These are phyloP conservation scores for Zygoascus ofunaensis DNA, from an alignment of 805 yeast species.

Conservation along the genomic window DNA sequence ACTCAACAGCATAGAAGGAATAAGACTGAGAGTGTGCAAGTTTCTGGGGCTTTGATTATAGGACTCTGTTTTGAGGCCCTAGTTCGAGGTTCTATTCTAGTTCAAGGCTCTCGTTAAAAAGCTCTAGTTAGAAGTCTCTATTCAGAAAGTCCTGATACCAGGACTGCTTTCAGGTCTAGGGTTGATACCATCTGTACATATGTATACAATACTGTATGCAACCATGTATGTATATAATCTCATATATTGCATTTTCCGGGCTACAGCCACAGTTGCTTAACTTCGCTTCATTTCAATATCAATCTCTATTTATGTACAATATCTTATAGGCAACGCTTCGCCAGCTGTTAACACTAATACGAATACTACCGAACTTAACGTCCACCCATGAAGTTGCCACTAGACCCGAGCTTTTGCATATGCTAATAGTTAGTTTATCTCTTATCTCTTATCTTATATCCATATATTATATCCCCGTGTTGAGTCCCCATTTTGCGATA, in stretches of 20 bases:
- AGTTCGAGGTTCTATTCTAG: neutral
- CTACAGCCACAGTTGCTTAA: no score
- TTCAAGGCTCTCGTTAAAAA: no score
- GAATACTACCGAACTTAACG: neutral
- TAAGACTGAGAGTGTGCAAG: conserved; percentile 53
- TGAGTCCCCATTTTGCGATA: neutral
- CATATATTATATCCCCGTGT: neutral
- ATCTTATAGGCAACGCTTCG: no score
- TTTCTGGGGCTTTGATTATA: conserved; percentile 34
- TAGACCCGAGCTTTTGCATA: conserved; percentile 40
- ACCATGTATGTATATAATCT: neutral
- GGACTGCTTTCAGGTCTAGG: no score
- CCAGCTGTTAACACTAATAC: no score
- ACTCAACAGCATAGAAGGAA: conserved; percentile 70
- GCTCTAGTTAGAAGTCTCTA: no score
- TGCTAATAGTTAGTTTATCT: conserved; percentile 22
- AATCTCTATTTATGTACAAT: no score
- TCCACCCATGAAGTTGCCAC: conserved; percentile 22
- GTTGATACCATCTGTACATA: neutral
- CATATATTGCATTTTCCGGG: neutral
- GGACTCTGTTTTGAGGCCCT: neutral
- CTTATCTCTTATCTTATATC: neutral
- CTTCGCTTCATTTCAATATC: no score
- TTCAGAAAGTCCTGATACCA: no score
- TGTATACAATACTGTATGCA: no score